Conservation (phyloP, 2,329 filamentous ascomycete species). For the Acephala macrosclerotiorum region DNA sequence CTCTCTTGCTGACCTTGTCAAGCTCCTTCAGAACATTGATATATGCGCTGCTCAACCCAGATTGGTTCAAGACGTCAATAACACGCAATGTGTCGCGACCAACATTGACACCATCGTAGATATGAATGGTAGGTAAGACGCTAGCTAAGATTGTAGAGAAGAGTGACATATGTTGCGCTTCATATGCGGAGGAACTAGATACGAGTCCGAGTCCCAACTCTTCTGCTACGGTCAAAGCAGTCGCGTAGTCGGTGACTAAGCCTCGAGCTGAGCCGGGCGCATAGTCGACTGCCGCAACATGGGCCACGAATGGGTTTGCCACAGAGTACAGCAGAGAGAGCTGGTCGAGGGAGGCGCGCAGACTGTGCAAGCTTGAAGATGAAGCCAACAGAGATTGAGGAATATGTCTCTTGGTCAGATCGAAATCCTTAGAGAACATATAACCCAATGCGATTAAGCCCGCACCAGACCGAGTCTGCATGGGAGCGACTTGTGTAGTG, state of each 20-base stretch:
- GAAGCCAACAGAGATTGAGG: constrained; percentile 91
- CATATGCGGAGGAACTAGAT: constrained; percentile 84
- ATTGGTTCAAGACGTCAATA: constrained; percentile 80
- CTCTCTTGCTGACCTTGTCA: constrained; percentile 70
- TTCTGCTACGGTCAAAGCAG: constrained; percentile 81
- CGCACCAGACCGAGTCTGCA: constrained; percentile 89
- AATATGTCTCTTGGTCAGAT: constrained; percentile 87
- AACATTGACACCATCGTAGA: constrained; percentile 86
- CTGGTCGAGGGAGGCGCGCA: constrained; percentile 88
- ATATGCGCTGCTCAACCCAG: constrained; percentile 73
- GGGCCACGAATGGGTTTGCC: constrained; percentile 90
- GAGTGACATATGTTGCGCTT: constrained; percentile 95
- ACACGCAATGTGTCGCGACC: constrained; percentile 83
- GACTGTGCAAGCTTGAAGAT: constrained; percentile 79
- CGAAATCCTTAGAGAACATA: constrained; percentile 97
- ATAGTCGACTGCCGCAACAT: constrained; percentile 92
- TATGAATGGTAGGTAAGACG: constrained; percentile 82
- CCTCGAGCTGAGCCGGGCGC: constrained; percentile 66
- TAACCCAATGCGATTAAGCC: constrained; percentile 93
- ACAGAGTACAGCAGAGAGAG: constrained; percentile 90
- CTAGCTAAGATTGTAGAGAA: constrained; percentile 83
- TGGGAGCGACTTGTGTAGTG: constrained; percentile 75
- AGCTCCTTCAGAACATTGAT: constrained; percentile 68
- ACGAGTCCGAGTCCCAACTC: constrained; percentile 90
- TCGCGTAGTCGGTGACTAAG: constrained; percentile 87